These are phyloP conservation scores for Blastomyces gilchristii DNA, from an alignment of 2,329 filamentous ascomycete species.

Conservation along the genomic window DNA sequence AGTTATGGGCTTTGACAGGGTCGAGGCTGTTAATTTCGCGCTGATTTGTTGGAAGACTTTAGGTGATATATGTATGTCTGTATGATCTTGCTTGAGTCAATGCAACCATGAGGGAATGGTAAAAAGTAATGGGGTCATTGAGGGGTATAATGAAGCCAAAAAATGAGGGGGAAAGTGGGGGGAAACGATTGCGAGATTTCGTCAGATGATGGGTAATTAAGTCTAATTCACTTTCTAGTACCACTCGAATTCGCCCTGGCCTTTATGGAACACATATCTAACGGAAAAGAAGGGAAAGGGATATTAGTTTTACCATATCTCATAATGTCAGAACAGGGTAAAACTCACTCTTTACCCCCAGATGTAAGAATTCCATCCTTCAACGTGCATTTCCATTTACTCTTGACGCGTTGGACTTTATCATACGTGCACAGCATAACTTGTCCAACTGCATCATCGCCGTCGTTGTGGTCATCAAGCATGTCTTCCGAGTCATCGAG, in stretches of 20 bases:
- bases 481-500: slow-evolving; percentile 90
- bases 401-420: slow-evolving; percentile 98
- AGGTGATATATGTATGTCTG: too few relatives aligned
- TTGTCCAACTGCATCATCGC: slow-evolving; percentile 71
- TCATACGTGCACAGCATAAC: slow-evolving; percentile 99
- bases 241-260: slow-evolving; percentile 96
- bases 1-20: too few relatives aligned
- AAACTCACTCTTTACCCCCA: slow-evolving; percentile 73
- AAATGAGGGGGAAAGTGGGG: neutral
- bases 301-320: neutral
- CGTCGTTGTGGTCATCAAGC: slow-evolving; percentile 71
- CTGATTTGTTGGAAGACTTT: too few relatives aligned
- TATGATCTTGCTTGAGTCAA: too few relatives aligned
- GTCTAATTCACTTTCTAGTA: slow-evolving; percentile 31
- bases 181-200: too few relatives aligned
- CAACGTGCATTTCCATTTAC: slow-evolving; percentile 98
- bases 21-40: too few relatives aligned
- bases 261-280: slow-evolving; percentile 93
- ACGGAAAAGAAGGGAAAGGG: neutral
- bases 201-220: neutral
- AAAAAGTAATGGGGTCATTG: neutral
- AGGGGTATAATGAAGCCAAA: neutral
- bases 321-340: neutral
- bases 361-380: slow-evolving; percentile 94
- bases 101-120: too few relatives aligned